These are phyloP conservation scores for Picochlorum sp. DNA, from an alignment of 139 green algal genomes.

Conservation along the genomic window DNA sequence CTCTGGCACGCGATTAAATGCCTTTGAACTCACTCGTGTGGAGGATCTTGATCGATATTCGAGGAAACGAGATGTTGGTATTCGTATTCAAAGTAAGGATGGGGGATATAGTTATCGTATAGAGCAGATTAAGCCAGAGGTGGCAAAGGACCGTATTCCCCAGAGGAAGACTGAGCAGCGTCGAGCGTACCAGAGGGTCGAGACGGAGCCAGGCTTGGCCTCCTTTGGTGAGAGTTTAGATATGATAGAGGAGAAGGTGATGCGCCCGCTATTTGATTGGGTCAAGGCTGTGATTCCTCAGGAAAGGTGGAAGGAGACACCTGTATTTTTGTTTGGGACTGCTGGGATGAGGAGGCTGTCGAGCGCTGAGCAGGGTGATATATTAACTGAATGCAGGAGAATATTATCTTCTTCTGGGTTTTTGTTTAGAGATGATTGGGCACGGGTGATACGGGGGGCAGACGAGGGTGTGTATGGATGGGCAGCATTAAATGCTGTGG, in stretches of 20 bases:
- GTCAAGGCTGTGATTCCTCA: conserved; percentile 59
- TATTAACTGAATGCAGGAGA: conserved; percentile 33
- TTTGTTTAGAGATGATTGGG: conserved; percentile 62
- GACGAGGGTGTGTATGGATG: conserved; percentile 82
- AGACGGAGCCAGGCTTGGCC: conserved; percentile 79
- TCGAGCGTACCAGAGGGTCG: conserved; percentile 71
- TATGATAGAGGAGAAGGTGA: conserved; percentile 2
- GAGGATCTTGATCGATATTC: no score
- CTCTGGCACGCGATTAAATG: conserved; percentile 59
- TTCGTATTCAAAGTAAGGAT: background rate
- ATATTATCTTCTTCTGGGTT: conserved; percentile 38
- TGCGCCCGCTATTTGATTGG: conserved; percentile 75
- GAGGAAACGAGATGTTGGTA: no score
- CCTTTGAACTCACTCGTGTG: background rate
- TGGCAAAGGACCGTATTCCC: conserved; percentile 16
- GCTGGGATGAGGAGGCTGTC: conserved; percentile 60
- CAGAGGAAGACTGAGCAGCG: conserved; percentile 12
- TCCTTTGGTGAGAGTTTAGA: conserved; percentile 30
- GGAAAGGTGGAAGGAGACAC: conserved; percentile 22
- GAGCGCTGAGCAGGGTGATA: conserved; percentile 8
- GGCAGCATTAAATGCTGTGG: conserved; percentile 69
- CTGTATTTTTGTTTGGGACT: conserved; percentile 69
- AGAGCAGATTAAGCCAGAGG: conserved; percentile 9
- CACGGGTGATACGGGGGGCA: conserved; percentile 59
- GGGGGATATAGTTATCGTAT: conserved; percentile 4